Evolutionary conservation across 169 alveolate genomes (phyloP), one percentile per base, ranked within the genome.

Genomic region (Cryptosporidium canis): DNA sequence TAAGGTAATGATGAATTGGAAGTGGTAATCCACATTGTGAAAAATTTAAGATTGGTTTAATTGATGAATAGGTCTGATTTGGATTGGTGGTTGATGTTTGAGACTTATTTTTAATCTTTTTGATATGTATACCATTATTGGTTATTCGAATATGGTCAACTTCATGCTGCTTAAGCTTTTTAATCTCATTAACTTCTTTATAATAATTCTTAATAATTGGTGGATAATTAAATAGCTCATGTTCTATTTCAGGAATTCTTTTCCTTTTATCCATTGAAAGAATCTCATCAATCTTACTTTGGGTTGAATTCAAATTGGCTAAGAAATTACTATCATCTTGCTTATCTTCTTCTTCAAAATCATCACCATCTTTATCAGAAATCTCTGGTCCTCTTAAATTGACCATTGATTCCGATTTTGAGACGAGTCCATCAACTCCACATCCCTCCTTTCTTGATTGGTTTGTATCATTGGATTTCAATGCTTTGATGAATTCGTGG

Each of bases 21-120:
- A 96, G 97, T 14, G 98, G 98, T 71, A 98, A 93, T 5, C 99
- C 99, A 85, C 99, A 97, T 93, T 98, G 98, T 83, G 95, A 96
- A 96, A 98, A 98, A 63, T 95, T 96, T 48, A 90, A 90, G 41
- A 98, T 94, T 14, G 99, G 99, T 31, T 93, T 71, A 65, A 95
- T 94, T 29, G 87, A 58, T n/a, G 41, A 61, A 61, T 61, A 33
- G 24, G 45, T 92, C 83, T 94, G 95, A 64, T 97, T 85, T 47
- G 93, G 77, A 51, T 96, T 94, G 24, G 92, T 96, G n/a, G 93
- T 96, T 68, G 94, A 96, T 67, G 91, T 95, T 21, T 94, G 96
- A 83, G 90, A 92, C 94, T 92, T 92, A 43, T 90, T 91, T 11
- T 96, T 93, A 51, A 96, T 93, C 67, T 94, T 96, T 66, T 92